Conservation (phyloP, 2,329 filamentous ascomycete species). For the Penicillium sp. region DNA sequence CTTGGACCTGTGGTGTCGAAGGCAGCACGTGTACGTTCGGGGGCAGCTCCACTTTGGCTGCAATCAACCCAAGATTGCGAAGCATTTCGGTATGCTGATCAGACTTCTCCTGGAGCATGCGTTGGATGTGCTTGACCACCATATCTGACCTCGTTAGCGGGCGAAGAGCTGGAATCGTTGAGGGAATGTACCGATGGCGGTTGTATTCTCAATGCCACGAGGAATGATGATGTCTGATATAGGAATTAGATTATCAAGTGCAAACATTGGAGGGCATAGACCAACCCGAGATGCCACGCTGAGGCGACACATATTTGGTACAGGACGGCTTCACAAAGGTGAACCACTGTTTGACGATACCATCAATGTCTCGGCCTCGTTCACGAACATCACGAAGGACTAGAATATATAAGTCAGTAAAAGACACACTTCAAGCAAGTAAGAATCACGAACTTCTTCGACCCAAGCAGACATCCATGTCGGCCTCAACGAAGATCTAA, state of each 20-base stretch:
- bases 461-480: slow-evolving; percentile 87
- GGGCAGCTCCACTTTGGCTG: slow-evolving; percentile 67
- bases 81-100: slow-evolving; percentile 74
- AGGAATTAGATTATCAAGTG: slow-evolving; percentile 9
- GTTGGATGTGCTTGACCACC: slow-evolving; percentile 89
- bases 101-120: slow-evolving; percentile 81
- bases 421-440: neutral
- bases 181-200: slow-evolving; percentile 61
- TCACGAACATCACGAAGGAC: slow-evolving; percentile 84
- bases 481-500: slow-evolving; percentile 90
- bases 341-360: slow-evolving; percentile 98
- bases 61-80: slow-evolving; percentile 66
- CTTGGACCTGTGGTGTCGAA: slow-evolving; percentile 72
- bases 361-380: slow-evolving; percentile 84
- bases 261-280: slow-evolving; percentile 14
- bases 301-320: slow-evolving; percentile 86
- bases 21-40: slow-evolving; percentile 68
- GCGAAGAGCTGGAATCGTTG: neutral
- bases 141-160: slow-evolving; percentile 55
- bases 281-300: slow-evolving; percentile 73
- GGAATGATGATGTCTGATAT: slow-evolving; percentile 80
- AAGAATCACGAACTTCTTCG: slow-evolving; percentile 61
- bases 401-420: slow-evolving; percentile 36
- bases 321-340: slow-evolving; percentile 94
- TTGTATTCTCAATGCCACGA: slow-evolving; percentile 86